Evolutionary conservation across 768 basidiomycete genomes (phyloP).

Genomic region (Rhodotorula paludigena): DNA sequence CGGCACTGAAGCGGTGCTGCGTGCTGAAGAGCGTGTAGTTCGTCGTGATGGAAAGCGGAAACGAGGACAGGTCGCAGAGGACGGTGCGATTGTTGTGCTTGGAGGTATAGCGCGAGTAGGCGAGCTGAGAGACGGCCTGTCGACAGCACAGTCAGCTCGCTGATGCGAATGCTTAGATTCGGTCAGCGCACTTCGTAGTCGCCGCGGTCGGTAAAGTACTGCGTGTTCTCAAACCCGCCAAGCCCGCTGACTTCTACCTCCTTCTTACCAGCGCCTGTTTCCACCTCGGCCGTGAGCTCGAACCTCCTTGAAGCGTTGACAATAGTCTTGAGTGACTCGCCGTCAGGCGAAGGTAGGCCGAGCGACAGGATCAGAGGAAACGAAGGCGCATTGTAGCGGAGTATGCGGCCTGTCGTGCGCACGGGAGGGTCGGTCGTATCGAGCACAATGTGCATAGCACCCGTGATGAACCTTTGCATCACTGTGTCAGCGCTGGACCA

Average conservation of each 20-base stretch:
- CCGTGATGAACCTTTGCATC: conserved; percentile 18
- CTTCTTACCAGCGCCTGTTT: conserved; percentile 7
- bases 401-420: conserved; percentile 8
- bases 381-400: background rate
- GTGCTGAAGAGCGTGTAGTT: conserved; percentile 10
- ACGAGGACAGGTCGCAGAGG: conserved; percentile 3
- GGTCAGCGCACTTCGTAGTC: background rate
- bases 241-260: background rate
- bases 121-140: background rate
- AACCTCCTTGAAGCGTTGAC: background rate
- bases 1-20: background rate
- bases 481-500: fast-evolving
- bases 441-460: conserved; percentile 11
- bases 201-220: conserved; percentile 1
- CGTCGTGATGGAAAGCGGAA: conserved; percentile 9
- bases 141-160: background rate
- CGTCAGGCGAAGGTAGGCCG: background rate
- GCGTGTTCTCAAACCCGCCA: background rate
- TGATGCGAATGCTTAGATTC: too few species aligned
- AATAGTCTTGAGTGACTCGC: background rate
- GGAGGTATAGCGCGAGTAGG: background rate
- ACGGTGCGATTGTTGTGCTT: background rate
- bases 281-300: background rate
- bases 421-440: conserved; percentile 1
- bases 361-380: background rate